Evolutionary conservation across 1,284 basidiomycete species (phyloP).

Genomic region (Ganoderma meredithae): DNA sequence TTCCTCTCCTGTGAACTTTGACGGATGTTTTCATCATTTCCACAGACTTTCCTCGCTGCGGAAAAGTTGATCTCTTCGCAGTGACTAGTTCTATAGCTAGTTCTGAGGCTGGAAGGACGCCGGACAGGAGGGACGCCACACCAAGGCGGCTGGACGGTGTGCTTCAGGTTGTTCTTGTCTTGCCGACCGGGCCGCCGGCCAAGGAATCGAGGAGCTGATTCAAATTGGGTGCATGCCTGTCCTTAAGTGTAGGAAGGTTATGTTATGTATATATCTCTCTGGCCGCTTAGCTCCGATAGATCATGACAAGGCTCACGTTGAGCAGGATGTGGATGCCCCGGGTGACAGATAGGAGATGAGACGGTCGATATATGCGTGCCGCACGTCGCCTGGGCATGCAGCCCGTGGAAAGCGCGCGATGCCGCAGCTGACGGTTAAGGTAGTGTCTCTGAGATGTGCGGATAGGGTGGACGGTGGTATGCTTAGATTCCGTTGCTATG

Average conservation of each 20-base stretch:
- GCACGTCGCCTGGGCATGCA: neutral
- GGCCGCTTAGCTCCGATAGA: neutral
- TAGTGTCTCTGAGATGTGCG: neutral
- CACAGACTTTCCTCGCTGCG: too few species aligned
- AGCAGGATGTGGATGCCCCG: neutral
- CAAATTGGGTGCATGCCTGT: neutral
- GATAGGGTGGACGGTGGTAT: too few species aligned
- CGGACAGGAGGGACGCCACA: too few species aligned
- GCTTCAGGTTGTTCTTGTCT: too few species aligned
- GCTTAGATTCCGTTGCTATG: neutral
- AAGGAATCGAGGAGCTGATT: too few species aligned
- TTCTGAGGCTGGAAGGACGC: too few species aligned
- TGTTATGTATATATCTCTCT: neutral
- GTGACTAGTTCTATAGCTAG: too few species aligned
- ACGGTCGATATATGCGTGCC: neutral
- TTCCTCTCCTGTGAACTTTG: too few species aligned
- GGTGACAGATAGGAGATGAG: neutral
- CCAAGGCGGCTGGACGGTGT: too few species aligned
- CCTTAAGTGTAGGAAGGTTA: neutral
- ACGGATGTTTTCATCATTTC: too few species aligned
- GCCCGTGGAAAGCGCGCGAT: neutral
- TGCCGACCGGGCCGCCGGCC: too few species aligned
- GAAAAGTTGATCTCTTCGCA: too few species aligned
- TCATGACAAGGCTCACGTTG: neutral
- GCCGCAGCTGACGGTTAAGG: neutral